Percentiles rank a stretch among this genome's conserved stretches.
phyloP scores from a whole-genome alignment of 306 rosid genomes.

The Inga leiocalycina region DNA sequence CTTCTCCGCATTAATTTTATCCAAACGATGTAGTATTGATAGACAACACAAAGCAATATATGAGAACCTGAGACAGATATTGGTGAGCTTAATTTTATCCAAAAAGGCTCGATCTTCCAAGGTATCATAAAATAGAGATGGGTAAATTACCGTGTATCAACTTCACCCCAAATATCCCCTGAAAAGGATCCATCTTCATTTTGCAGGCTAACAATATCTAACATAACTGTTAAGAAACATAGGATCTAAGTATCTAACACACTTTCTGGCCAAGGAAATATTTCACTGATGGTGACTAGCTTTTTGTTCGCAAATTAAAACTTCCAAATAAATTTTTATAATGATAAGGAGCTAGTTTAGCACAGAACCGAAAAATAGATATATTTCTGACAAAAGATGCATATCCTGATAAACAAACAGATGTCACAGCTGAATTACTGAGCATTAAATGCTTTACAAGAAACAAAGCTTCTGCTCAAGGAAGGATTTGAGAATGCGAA shows the following conservation, averaged over 20 bases:
- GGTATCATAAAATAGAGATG: conserved; percentile 8
- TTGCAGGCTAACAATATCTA: conserved; percentile 81
- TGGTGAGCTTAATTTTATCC: conserved; percentile 1
- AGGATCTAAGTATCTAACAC: conserved; percentile 17
- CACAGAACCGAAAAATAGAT: neutral
- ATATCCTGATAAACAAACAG: conserved; percentile 26
- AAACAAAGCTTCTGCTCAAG: neutral
- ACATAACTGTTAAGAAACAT: conserved; percentile 47
- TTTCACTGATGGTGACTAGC: neutral
- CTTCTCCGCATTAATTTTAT: conserved; percentile 77
- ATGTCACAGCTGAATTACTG: neutral
- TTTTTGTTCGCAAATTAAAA: neutral
- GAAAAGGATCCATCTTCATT: conserved; percentile 94
- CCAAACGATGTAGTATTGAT: conserved; percentile 60
- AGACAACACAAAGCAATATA: conserved; percentile 78
- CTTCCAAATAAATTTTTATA: neutral
- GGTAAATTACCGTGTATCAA: conserved; percentile 70
- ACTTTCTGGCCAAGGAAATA: neutral
- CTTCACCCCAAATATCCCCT: conserved; percentile 94
- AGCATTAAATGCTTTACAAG: neutral
- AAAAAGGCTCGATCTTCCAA: conserved; percentile 2
- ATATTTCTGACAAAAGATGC: conserved; percentile 1
- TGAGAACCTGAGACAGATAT: conserved; percentile 66
- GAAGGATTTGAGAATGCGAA: neutral
- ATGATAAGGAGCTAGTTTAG: conserved; percentile 11